Base-by-base conservation (phyloP, 2,329 filamentous ascomycete species). In the Falciphora oryzae region DNA sequence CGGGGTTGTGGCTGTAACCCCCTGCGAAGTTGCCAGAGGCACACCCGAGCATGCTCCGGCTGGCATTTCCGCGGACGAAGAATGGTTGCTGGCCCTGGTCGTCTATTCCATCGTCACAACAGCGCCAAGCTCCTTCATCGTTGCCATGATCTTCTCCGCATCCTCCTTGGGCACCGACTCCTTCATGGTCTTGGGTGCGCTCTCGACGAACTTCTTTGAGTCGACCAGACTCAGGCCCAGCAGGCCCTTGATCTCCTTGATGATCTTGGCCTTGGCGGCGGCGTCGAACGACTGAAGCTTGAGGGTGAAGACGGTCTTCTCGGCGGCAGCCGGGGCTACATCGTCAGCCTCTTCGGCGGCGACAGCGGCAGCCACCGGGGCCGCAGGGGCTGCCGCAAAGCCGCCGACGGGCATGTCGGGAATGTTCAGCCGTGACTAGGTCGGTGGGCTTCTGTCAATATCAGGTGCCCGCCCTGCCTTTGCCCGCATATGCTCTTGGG, bases 151-250 rank as follows among this genome's bases (percentile, higher is more conserved):
- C 89, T 99, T 99, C 85, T 98, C 94, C 10, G 92, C 93, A 78
- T 99, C 96, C 75, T 99, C 95, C 87, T 99, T 99, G 69, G 94
- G 91, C 71, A 99, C 93, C 63, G 91, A 93, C 81, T 99, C 95
- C 89, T 98, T 98, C 92, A 99, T 91, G 78, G 92, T 82, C 89
- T 99, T 99, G 69, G 95, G 95, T 71, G 91, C 93, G 75, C 91
- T 92, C 85, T 99, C 95, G 70, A 99, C 95, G 74, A 99, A 99
- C 84, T 99, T 99, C 90, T 99, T 99, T 81, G 92, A 96, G 80
- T 99, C 95, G 71, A 99, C 96, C 82, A 99, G 85, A 77, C 91
- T 96, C 75, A 99, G 81, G 58, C 95, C 95, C 67, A 99, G 83
- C 87, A 99, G 85, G 74, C 87, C 89, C 88, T 99, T 99, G 82